Base-by-base conservation (phyloP, 805 yeast species). In the Kluyveromyces nonfermentans region DNA sequence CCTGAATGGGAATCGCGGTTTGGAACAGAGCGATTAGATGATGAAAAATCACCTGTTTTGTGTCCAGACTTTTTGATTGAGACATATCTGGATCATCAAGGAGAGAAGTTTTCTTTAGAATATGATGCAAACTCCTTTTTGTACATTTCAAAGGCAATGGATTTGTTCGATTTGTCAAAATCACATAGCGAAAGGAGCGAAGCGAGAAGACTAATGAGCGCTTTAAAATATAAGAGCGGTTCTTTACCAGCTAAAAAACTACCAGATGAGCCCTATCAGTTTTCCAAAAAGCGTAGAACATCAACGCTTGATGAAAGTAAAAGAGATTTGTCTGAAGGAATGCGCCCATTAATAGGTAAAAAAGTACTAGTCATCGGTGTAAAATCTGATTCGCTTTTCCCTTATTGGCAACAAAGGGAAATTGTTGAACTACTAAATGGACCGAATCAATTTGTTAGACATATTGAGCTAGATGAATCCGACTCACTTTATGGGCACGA, bases 1-100 rank as follows among this genome's bases (percentile, higher is more conserved):
- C 97, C 97, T 1, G 97, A 89, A 64, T 89, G 97, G 97, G 97
- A 89, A 62, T 77, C 80, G 48, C 69, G 97, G 47, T 89, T 89
- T 61, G 96, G 96, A 4, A 77, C 94, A 44, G 86, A 83, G 53
- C 71, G 97, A 47, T 82, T 94, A 0, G 88, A 86, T 57, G 90
- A 87, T 16, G 67, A 78, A 1, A 71, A 70, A 48, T 75, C 82
- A 12, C 96, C 96, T 2, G 95, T 95, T 0, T 68, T 89, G 28
- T 89, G 97, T 62, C 95, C 97, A 0, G 97, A 89, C 58, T 89
- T 87, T 60, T 65, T 88, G 47, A 89, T 89, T 40, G 97, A 89
- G 62, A 89, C 96, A 0, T 89, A 89, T 54, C 69, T 89, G 54
- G 97, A 89, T 60, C 96, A 89, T 62, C 95, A 88, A 41, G 97